Percentiles rank a stretch among this genome's conserved stretches.
Conservation (phyloP, 257 asterid species). For the Echium plantagineum region DNA sequence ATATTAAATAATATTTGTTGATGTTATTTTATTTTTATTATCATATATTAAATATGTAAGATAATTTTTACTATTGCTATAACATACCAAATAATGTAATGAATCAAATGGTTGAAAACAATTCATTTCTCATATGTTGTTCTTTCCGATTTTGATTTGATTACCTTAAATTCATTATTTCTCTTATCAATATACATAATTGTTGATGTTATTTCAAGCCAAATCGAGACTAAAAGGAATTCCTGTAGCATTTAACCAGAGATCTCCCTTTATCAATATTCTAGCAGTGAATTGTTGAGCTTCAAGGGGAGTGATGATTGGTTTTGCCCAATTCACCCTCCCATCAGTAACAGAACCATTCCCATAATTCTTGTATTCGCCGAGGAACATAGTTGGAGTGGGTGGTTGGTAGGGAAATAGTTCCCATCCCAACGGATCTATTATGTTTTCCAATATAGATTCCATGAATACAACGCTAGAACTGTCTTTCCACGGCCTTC, state of each 20-base stretch:
- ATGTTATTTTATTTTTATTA: no score
- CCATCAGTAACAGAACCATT: not conserved
- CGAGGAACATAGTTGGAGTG: not conserved
- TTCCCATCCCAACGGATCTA: constrained; percentile 1
- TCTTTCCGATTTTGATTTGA: no score
- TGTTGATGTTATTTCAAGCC: not conserved
- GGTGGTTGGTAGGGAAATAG: not conserved
- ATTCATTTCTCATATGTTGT: no score
- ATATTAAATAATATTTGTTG: no score
- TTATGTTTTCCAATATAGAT: not conserved
- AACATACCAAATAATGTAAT: no score
- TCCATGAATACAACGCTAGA: constrained; percentile 3
- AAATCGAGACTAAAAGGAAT: not conserved
- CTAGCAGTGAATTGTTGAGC: constrained; percentile 2
- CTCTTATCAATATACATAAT: no score
- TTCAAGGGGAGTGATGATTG: not conserved
- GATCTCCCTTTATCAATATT: constrained; percentile 4
- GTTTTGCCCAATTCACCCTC: constrained; percentile 3
- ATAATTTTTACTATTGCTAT: no score
- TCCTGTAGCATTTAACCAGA: not conserved
- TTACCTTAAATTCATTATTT: no score
- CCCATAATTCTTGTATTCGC: constrained; percentile 2
- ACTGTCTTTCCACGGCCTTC: constrained; percentile 9
- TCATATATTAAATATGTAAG: no score
- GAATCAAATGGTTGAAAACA: no score